Conservation (phyloP, 116 monocot species). For the Trichopus zeylanicus region DNA sequence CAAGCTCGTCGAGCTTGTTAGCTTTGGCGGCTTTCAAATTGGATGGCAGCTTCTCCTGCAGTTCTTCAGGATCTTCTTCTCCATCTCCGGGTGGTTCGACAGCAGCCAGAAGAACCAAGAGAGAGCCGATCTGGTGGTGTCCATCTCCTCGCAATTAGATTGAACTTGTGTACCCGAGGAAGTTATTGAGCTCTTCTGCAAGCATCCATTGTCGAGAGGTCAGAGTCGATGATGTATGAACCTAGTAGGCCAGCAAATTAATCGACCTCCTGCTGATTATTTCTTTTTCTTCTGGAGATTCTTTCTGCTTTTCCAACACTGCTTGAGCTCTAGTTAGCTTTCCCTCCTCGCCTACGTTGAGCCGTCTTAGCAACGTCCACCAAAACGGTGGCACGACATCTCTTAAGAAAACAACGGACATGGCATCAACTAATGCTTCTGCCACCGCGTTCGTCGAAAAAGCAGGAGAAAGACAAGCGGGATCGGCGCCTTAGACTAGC, state of each 20-base stretch:
- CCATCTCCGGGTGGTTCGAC: slow-evolving; percentile 22
- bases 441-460: slow-evolving; percentile 16
- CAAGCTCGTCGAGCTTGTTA: no score
- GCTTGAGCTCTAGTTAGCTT: background rate
- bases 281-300: slow-evolving; percentile 8
- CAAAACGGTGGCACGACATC: slow-evolving; percentile 12
- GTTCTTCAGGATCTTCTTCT: slow-evolving; percentile 37
- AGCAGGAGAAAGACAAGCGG: slow-evolving; percentile 11
- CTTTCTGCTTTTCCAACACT: background rate
- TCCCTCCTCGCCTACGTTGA: slow-evolving; percentile 9
- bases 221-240: no score
- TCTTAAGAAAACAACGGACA: slow-evolving; percentile 10
- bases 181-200: no score
- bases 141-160: no score
- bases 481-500: slow-evolving; percentile 20
- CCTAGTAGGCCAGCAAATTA: no score
- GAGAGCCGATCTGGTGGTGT: slow-evolving; percentile 32
- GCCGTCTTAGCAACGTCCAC: slow-evolving; percentile 20
- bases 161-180: no score
- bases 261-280: background rate
- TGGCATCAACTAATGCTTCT: slow-evolving; percentile 14
- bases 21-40: no score
- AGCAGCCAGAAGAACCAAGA: slow-evolving; percentile 53
- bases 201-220: no score
- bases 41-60: no score